A percentile compares a stretch with the other conserved stretches of the same genome.
These are phyloP conservation scores for Lactarius tabidus DNA, from an alignment of 768 basidiomycete species.

Conservation along the genomic window DNA sequence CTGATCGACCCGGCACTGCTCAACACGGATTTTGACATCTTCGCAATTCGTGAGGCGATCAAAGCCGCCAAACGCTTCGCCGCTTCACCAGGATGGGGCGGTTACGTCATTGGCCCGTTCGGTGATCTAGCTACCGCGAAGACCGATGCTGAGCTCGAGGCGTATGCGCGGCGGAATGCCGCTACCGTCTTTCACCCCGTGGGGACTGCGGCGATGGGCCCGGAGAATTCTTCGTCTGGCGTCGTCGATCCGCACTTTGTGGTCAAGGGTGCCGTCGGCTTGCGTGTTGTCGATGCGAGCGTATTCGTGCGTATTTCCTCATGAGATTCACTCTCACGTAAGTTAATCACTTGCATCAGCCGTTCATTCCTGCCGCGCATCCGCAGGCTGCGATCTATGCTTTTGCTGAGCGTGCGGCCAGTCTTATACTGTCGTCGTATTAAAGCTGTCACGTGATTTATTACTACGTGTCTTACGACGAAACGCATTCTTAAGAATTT, in stretches of 20 bases:
- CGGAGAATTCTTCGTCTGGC: background rate
- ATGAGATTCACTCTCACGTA: background rate
- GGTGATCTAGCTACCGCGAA: conserved; percentile 14
- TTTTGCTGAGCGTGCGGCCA: background rate
- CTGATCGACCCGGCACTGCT: conserved; percentile 27
- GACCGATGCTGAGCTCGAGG: conserved; percentile 22
- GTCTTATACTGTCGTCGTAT: background rate
- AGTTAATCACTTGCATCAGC: background rate
- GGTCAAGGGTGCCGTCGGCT: conserved; percentile 36
- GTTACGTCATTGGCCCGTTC: conserved; percentile 14
- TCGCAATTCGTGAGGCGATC: conserved; percentile 5
- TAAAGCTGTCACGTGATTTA: background rate
- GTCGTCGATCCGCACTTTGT: conserved; percentile 32
- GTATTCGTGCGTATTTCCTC: conserved; percentile 24
- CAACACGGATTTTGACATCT: background rate
- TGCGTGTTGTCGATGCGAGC: conserved; percentile 40
- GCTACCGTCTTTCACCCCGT: conserved; percentile 18
- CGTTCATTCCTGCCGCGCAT: conserved; percentile 1
- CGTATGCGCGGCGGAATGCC: conserved; percentile 12
- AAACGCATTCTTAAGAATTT: no score
- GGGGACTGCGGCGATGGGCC: conserved; percentile 26
- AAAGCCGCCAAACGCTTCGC: background rate
- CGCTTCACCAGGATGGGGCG: conserved; percentile 21
- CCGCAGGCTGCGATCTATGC: background rate
- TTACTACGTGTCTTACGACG: no score